A percentile compares a stretch with the other conserved stretches of the same genome.
Evolutionary conservation across 2,329 filamentous ascomycete species (phyloP).

Genomic region (Nothophaeocryptopus gaeumannii): DNA sequence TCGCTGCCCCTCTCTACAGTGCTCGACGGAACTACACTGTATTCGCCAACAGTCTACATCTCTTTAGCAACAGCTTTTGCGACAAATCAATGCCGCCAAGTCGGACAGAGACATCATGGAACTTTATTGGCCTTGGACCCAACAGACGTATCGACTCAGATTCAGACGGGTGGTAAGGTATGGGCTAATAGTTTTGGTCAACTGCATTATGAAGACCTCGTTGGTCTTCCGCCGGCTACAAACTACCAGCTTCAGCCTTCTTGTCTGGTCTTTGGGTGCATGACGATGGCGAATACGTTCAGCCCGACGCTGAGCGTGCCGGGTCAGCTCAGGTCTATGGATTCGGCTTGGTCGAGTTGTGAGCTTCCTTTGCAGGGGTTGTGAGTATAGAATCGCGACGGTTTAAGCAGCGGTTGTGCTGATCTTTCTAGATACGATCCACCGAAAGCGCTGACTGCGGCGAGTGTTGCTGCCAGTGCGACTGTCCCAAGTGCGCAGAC

Average conservation of each 20-base stretch:
- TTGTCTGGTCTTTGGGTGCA: slow-evolving; percentile 16
- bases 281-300: slow-evolving; percentile 14
- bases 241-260: slow-evolving; percentile 15
- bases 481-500: too few species aligned
- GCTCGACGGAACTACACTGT: too few species aligned
- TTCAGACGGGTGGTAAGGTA: slow-evolving; percentile 14
- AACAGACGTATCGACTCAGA: slow-evolving; percentile 12
- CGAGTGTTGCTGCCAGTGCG: too few species aligned
- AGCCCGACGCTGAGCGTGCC: slow-evolving; percentile 18
- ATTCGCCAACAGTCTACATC: too few species aligned
- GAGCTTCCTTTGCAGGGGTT: too few species aligned
- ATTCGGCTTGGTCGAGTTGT: too few species aligned
- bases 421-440: too few species aligned
- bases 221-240: slow-evolving; percentile 5
- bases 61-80: slow-evolving; percentile 5
- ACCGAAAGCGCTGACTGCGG: too few species aligned
- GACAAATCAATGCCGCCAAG: slow-evolving; percentile 10
- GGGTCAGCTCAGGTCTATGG: too few species aligned
- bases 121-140: slow-evolving; percentile 17
- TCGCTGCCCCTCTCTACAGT: too few species aligned
- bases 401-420: too few species aligned
- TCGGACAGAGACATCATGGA: slow-evolving; percentile 11
- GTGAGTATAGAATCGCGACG: too few species aligned
- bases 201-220: slow-evolving; percentile 17
- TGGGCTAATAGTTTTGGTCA: slow-evolving; percentile 7